phyloP scores from a whole-genome alignment of 805 yeast species.

The Candida railenensis region DNA sequence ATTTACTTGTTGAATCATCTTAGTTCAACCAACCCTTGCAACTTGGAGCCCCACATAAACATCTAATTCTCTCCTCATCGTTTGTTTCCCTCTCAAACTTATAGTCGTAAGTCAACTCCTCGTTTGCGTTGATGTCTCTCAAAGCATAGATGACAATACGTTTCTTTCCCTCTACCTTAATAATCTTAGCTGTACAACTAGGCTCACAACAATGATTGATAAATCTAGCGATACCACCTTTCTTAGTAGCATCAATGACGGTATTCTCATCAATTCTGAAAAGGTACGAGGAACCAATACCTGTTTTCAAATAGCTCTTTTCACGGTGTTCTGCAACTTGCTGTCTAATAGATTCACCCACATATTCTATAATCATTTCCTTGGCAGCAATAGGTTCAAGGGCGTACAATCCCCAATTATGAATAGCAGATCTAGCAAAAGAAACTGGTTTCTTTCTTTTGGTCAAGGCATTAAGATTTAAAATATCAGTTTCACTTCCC shows the following conservation, averaged over 20 bases:
- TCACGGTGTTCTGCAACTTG: conserved; percentile 94
- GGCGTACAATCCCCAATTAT: conserved; percentile 97
- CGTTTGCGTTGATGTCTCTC: conserved; percentile 82
- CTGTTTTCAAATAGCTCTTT: conserved; percentile 77
- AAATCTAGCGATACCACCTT: conserved; percentile 95
- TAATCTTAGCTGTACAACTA: conserved; percentile 94
- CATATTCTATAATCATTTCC: conserved; percentile 97
- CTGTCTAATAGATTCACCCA: conserved; percentile 91
- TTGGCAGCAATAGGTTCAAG: conserved; percentile 92
- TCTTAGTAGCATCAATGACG: conserved; percentile 95
- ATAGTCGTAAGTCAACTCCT: conserved; percentile 93
- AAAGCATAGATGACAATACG: conserved; percentile 93
- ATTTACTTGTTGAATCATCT: no score
- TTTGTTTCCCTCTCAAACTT: conserved; percentile 90
- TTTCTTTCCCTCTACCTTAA: conserved; percentile 89
- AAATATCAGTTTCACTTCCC: conserved; percentile 77
- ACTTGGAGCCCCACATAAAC: conserved; percentile 93
- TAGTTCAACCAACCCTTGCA: conserved; percentile 90
- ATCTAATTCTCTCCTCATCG: conserved; percentile 82
- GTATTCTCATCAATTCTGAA: conserved; percentile 92
- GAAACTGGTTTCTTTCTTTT: conserved; percentile 91
- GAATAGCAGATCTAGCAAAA: conserved; percentile 96
- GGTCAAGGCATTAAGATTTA: conserved; percentile 82
- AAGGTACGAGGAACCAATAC: conserved; percentile 92
- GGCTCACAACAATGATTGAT: conserved; percentile 98